Evolutionary conservation across 2,329 filamentous ascomycete species (phyloP), one percentile per base, ranked within the genome.

Genomic region (Aspergillus niger): DNA sequence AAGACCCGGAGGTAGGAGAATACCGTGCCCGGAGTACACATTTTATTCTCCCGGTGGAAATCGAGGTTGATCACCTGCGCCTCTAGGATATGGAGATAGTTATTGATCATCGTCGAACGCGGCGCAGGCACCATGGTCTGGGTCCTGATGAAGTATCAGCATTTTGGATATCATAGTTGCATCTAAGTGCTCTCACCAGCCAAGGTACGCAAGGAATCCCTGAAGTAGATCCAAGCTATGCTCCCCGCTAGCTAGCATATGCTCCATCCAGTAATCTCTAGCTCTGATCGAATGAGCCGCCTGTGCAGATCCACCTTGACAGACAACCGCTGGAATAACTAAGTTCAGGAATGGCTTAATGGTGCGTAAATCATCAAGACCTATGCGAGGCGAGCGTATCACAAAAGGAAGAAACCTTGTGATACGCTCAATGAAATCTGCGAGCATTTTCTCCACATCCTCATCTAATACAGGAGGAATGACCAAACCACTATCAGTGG

Each of bases 21-120:
- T 5, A 55, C 53, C 4, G 53, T 30, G 1, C 28, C 30, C 5
- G 53, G 26, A 26, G 24, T 63, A 15, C 55, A 17, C 4, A 28
- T 17, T 15, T 32, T 47, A 2, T 28, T 22, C 2, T 56, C 39
- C n/a, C 48, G 26, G 17, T 57, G 15, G 38, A 60, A 22, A 13
- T 80, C 38, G 85, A 67, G 57, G 84, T 83, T 0, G 77, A 77
- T 7, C 80, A 72, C 1, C 85, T 75, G 4, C 15, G 79, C 82
- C 11, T 77, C 70, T 1, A 83, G 80, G 20, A 86, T 64, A 8
- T 80, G 76, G 2, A 85, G 68, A 3, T 86, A 71, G 55, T 82
- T 84, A 65, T 32, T 50, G 28, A 50, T 30, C 80, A 80, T 11
- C 86, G 68, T 61, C 86, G 84, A 0, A 79, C 24, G 17, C 41